phyloP scores from a whole-genome alignment of 2,329 filamentous ascomycete species.

The Colletotrichum aenigma region DNA sequence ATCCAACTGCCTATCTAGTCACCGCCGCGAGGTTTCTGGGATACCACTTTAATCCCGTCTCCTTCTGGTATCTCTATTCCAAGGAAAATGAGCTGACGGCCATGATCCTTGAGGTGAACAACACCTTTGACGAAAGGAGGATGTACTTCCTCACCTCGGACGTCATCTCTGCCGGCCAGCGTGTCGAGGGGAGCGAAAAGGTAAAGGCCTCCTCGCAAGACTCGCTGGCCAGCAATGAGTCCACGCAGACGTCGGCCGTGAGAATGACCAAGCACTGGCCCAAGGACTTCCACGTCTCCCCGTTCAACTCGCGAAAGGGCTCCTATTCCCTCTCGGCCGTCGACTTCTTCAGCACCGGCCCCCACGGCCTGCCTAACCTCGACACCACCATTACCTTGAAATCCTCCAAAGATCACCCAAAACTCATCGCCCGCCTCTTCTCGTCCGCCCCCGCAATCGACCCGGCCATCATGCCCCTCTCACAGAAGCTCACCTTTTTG shows the following conservation, averaged over 20 bases:
- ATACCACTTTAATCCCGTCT: slow-evolving; percentile 77
- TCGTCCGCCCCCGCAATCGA: slow-evolving; percentile 57
- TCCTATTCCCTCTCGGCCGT: slow-evolving; percentile 54
- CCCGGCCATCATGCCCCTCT: slow-evolving; percentile 45
- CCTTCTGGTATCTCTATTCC: slow-evolving; percentile 81
- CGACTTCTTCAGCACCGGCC: slow-evolving; percentile 48
- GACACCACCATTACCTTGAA: slow-evolving; percentile 65
- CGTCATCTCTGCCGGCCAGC: slow-evolving; percentile 24
- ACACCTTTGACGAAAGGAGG: slow-evolving; percentile 75
- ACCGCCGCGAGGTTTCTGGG: slow-evolving; percentile 73
- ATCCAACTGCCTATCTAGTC: slow-evolving; percentile 72
- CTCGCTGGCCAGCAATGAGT: slow-evolving; percentile 1
- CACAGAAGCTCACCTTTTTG: slow-evolving; percentile 52
- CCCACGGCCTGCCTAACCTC: slow-evolving; percentile 46
- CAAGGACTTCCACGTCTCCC: slow-evolving; percentile 80
- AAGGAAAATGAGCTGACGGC: slow-evolving; percentile 59
- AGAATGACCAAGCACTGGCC: slow-evolving; percentile 58
- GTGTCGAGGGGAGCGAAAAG: background rate
- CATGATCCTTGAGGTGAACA: slow-evolving; percentile 77
- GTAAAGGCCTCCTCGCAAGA: background rate
- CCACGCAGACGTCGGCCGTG: slow-evolving; percentile 17
- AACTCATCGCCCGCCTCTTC: slow-evolving; percentile 65
- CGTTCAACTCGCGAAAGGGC: slow-evolving; percentile 70
- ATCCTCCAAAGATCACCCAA: slow-evolving; percentile 64
- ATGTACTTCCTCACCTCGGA: slow-evolving; percentile 65